Evolutionary conservation across 441 rosid genomes (phyloP), one percentile per base, ranked within the genome.

Genomic region (Melastoma candidum): DNA sequence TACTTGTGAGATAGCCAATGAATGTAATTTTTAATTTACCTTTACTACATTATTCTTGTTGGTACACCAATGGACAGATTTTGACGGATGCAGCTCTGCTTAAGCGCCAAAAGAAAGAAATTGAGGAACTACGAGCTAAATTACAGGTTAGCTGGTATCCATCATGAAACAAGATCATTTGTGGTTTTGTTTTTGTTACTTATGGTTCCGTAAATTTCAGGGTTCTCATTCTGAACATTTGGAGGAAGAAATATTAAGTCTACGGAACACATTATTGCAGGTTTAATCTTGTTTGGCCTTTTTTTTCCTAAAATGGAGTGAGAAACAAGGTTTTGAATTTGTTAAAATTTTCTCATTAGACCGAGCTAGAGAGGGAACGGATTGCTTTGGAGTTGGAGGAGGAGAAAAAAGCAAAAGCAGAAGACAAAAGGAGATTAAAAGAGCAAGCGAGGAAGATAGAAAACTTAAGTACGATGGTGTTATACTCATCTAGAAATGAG

Each of bases 91-190:
- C 96, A 64, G 98, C 98, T 67, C 60, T 93, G 60, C 61, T 93
- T 66, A 93, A 93, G 80, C 97, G 98, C 46, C 98, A 88, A 63
- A 93, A 93, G 83, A 88, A 81, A 74, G 98, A 93, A 72, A 93
- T 93, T 61, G 98, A 88, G 72, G 95, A 93, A 74, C 97, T 93
- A 70, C 82, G 95, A 54, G 84, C 87, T 65, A 88, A 93, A 76
- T 69, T 88, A 65, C 84, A 77, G 90, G 98, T 83, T 59, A 14
- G 61, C 50, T 14, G 43, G 46, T 52, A 29, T 29, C 36, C 36
- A 29, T 29, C 5, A 29, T 29, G 36, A 29, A 29, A 7, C 36
- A 29, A 29, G 36, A 29, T 29, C 36, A 29, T 29, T 29, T 29
- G 3, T 3, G 3, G 36, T 3, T 29, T 29, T 29, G 3, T 3